Evolutionary conservation across 176 grass and related monocot genomes (phyloP), one percentile per base, ranked within the genome.

Genomic region (Themeda triandra): DNA sequence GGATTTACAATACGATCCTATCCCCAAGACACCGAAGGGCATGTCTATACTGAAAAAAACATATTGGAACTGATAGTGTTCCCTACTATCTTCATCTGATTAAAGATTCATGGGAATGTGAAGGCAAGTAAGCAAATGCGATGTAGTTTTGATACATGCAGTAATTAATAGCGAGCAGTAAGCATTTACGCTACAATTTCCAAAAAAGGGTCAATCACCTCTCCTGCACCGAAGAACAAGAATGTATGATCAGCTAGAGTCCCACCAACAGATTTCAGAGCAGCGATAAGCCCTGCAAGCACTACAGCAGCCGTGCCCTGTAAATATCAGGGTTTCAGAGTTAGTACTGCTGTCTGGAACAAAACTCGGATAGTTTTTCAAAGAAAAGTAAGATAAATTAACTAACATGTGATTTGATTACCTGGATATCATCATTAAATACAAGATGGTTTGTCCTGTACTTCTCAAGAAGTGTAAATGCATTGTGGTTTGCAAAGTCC

Each of bases 381-480:
- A 23, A 39, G 10, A 68, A 25, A 14, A 46, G 71, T 33, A 23
- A 69, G 15, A 82, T 64, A 51, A 15, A 75, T 14, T 37, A 83
- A 35, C 5, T 37, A 70, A 19, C 14, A 42, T 33, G 27, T 73
- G 23, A 63, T 62, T 39, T 46, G 9, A 19, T n/a, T 75, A 98
- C 95, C 95, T 98, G 95, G 83, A 98, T 98, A 83, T 98, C 95
- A 90, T 98, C 95, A 85, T 95, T 98, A 84, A 98, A 98, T 39
- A 95, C 92, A 62, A 98, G 95, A 89, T 98, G 92, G 15, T 86
- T 95, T 31, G 60, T 82, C 71, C 58, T 81, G 84, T 98, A 98
- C 74, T 92, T 98, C 21, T 88, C 72, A n/a, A 98, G 95, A 88
- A 95, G 93, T 42, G 85, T 82, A 88, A 98, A 95, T 37, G 95